These are phyloP conservation scores for Xeromyces bisporus DNA, from an alignment of 495 filamentous ascomycete genomes.

Conservation along the genomic window DNA sequence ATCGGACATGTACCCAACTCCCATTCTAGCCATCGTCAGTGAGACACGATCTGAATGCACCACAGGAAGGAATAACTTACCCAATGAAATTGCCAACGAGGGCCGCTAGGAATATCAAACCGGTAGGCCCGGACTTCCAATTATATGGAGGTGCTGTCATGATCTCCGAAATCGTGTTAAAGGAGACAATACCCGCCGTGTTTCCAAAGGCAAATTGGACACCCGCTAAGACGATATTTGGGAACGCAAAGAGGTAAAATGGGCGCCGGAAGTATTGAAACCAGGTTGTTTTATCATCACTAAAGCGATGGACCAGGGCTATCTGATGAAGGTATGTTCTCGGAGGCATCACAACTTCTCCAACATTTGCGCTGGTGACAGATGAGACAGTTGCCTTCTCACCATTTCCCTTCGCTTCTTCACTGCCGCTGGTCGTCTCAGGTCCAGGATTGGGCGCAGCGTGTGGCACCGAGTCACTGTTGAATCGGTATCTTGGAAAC, in stretches of 20 bases:
- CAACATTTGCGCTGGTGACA: not conserved
- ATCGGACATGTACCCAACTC: slow-evolving; percentile 14
- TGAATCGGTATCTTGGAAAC: slow-evolving; percentile 16
- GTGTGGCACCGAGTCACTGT: not conserved
- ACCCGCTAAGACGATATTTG: slow-evolving; percentile 17
- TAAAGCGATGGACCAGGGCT: not conserved
- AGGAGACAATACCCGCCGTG: slow-evolving; percentile 18
- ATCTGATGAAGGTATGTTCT: not conserved
- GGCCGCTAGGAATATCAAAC: slow-evolving; percentile 14
- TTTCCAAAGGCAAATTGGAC: slow-evolving; percentile 18
- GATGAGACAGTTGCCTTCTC: not conserved
- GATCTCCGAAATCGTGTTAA: slow-evolving; percentile 21
- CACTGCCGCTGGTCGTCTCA: not conserved
- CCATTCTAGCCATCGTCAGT: no score
- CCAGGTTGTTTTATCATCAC: not conserved
- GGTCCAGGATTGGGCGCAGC: no score
- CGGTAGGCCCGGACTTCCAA: slow-evolving; percentile 13
- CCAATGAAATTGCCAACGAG: slow-evolving; percentile 16
- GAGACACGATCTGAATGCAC: no score
- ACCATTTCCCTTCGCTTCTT: not conserved
- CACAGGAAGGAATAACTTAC: slow-evolving; percentile 3
- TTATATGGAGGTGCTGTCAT: slow-evolving; percentile 19
- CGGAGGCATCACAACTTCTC: not conserved
- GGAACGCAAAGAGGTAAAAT: slow-evolving; percentile 19
- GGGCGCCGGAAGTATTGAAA: slow-evolving; percentile 16